Percentiles rank a stretch among this genome's conserved stretches.
Conservation (phyloP, 1,139 yeast species). For the Saccharomycopsis phalli region DNA sequence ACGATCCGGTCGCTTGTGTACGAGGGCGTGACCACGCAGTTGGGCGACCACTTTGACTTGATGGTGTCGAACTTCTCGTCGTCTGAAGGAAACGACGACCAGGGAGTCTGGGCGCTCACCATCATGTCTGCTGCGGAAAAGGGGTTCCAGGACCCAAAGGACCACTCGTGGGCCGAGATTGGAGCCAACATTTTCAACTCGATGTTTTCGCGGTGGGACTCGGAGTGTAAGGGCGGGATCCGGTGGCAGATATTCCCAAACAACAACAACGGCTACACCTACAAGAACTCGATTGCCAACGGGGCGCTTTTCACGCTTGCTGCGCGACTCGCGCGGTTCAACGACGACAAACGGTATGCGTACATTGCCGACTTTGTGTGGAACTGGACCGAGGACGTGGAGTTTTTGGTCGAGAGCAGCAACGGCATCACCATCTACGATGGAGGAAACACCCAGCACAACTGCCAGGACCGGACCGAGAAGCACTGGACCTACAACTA, state of each 20-base stretch:
- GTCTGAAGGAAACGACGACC: slow-evolving; percentile 67
- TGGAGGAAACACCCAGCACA: slow-evolving; percentile 45
- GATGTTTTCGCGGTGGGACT: slow-evolving; percentile 49
- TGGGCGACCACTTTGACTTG: slow-evolving; percentile 44
- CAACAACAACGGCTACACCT: slow-evolving; percentile 60
- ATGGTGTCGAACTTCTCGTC: slow-evolving; percentile 51
- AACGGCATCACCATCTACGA: slow-evolving; percentile 37
- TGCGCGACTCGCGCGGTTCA: slow-evolving; percentile 53
- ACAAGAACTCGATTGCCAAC: slow-evolving; percentile 58
- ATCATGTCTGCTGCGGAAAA: slow-evolving; percentile 55
- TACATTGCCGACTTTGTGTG: slow-evolving; percentile 50
- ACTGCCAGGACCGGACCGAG: slow-evolving; percentile 41
- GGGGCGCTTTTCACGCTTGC: slow-evolving; percentile 56
- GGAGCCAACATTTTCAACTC: slow-evolving; percentile 55
- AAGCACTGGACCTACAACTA: slow-evolving; percentile 57
- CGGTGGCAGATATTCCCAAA: slow-evolving; percentile 64
- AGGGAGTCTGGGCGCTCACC: slow-evolving; percentile 62
- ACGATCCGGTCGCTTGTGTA: slow-evolving; percentile 34
- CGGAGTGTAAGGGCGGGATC: slow-evolving; percentile 50
- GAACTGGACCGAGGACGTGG: slow-evolving; percentile 47
- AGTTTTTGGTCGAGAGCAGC: slow-evolving; percentile 32
- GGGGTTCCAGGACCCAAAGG: slow-evolving; percentile 45
- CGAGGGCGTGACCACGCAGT: slow-evolving; percentile 46
- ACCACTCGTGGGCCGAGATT: slow-evolving; percentile 46
- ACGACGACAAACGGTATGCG: slow-evolving; percentile 44